phyloP scores from a whole-genome alignment of 805 yeast genomes.

The Metschnikowia lochheadii region DNA sequence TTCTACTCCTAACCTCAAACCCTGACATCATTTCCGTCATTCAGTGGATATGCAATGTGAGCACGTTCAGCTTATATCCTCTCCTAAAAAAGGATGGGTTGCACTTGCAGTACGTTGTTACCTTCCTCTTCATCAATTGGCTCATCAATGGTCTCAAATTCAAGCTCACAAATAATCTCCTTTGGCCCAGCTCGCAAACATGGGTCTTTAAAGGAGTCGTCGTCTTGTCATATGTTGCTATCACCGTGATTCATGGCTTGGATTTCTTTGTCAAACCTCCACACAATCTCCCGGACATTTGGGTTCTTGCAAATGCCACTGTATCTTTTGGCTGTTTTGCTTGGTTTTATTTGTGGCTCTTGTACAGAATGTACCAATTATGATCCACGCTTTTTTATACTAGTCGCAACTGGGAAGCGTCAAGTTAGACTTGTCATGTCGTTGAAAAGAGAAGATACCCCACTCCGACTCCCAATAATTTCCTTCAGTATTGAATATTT shows the following conservation, averaged over 20 bases:
- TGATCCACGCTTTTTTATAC: not conserved
- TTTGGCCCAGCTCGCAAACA: conserved; percentile 21
- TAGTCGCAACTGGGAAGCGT: not conserved
- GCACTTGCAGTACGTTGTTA: conserved; percentile 62
- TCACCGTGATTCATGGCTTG: conserved; percentile 47
- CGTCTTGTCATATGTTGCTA: conserved; percentile 35
- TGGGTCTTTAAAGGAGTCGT: conserved; percentile 26
- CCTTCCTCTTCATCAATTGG: conserved; percentile 71
- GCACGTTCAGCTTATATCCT: conserved; percentile 86
- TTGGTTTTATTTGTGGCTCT: conserved; percentile 79
- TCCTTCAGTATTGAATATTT: conserved; percentile 44
- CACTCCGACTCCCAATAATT: conserved; percentile 66
- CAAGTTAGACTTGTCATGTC: conserved; percentile 1
- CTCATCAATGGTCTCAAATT: conserved; percentile 61
- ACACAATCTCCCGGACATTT: conserved; percentile 68
- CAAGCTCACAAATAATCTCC: conserved; percentile 15
- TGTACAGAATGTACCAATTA: conserved; percentile 40
- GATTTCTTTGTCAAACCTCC: conserved; percentile 57
- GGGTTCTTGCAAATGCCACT: conserved; percentile 73
- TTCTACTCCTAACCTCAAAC: conserved; percentile 54
- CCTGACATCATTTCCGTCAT: conserved; percentile 65
- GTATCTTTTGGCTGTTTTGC: conserved; percentile 73
- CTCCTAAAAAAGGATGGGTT: conserved; percentile 73
- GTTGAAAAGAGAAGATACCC: conserved; percentile 48
- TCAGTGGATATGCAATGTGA: conserved; percentile 83